phyloP scores from a whole-genome alignment of 768 basidiomycete species.

The Podaxis sp. region DNA sequence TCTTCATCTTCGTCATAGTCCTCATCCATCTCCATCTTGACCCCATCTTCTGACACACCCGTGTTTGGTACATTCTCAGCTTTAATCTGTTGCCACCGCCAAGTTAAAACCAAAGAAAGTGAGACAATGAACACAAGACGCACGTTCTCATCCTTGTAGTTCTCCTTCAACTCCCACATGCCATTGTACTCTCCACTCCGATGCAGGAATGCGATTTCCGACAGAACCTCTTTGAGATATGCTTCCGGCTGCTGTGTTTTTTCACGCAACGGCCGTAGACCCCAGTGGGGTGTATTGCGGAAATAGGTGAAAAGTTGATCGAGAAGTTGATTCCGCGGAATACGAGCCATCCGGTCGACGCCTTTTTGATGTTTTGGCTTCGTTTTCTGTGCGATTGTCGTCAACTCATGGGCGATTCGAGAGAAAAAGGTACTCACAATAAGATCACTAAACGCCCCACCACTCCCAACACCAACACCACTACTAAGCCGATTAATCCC shows the following conservation, averaged over 20 bases:
- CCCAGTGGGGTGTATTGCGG: constrained; percentile 79
- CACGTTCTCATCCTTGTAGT: constrained; percentile 59
- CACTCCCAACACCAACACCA: constrained; percentile 62
- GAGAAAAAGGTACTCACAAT: constrained; percentile 47
- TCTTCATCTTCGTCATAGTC: constrained; percentile 58
- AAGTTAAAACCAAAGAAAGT: not conserved
- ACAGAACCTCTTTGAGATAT: constrained; percentile 82
- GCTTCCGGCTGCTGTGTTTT: constrained; percentile 84
- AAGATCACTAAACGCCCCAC: constrained; percentile 60
- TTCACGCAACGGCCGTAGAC: constrained; percentile 73
- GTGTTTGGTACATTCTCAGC: constrained; percentile 45
- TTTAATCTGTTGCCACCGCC: constrained; percentile 34
- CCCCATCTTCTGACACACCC: constrained; percentile 30
- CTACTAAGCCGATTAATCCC: constrained; percentile 78
- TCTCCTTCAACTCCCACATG: constrained; percentile 76
- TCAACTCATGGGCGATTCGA: constrained; percentile 16
- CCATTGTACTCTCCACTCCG: constrained; percentile 81
- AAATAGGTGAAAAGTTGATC: constrained; percentile 82
- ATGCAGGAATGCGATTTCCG: constrained; percentile 74
- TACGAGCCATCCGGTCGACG: constrained; percentile 89
- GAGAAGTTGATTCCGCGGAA: constrained; percentile 85
- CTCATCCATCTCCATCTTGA: constrained; percentile 54
- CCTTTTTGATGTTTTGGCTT: constrained; percentile 70
- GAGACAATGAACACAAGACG: constrained; percentile 30
- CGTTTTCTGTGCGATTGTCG: constrained; percentile 45